phyloP scores from a whole-genome alignment of 352 stramenopile species.

The Phytophthora cactorum region DNA sequence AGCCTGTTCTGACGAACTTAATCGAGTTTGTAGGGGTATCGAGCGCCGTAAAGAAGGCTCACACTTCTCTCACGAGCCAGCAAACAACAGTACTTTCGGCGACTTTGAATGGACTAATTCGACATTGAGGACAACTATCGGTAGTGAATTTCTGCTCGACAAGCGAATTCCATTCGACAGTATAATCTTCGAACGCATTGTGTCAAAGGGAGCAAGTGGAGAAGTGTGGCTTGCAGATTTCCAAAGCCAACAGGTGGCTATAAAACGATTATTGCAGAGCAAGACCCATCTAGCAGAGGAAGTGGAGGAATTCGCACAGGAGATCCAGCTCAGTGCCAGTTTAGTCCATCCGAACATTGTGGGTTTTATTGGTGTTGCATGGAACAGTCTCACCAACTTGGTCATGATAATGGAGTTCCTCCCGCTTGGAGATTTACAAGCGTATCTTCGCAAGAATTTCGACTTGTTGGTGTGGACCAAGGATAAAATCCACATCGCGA shows the following conservation, averaged over 20 bases:
- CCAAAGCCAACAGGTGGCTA: slow-evolving; percentile 30
- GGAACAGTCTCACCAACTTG: slow-evolving; percentile 50
- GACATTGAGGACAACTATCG: slow-evolving; percentile 15
- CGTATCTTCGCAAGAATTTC: slow-evolving; percentile 25
- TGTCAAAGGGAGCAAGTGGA: slow-evolving; percentile 43
- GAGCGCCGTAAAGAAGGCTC: too few relatives aligned
- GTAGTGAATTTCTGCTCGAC: slow-evolving; percentile 4
- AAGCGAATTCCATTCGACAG: slow-evolving; percentile 35
- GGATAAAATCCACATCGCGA: slow-evolving; percentile 39
- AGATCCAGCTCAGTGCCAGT: slow-evolving; percentile 39
- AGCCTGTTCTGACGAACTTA: background rate
- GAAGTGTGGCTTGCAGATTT: slow-evolving; percentile 55
- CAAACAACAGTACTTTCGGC: too few relatives aligned
- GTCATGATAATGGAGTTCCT: slow-evolving; percentile 49
- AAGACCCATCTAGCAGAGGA: slow-evolving; percentile 29
- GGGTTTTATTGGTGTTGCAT: slow-evolving; percentile 40
- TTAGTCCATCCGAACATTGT: slow-evolving; percentile 44
- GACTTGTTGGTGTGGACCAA: slow-evolving; percentile 25
- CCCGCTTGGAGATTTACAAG: slow-evolving; percentile 41
- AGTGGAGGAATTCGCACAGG: slow-evolving; percentile 36
- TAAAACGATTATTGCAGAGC: slow-evolving; percentile 46
- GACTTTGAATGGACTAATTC: slow-evolving; percentile 6
- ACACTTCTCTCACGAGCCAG: too few relatives aligned
- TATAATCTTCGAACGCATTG: slow-evolving; percentile 25
- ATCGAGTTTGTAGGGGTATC: background rate